These are phyloP conservation scores for Monosporascus sp. DNA, from an alignment of 2,329 filamentous ascomycete genomes.

Conservation along the genomic window DNA sequence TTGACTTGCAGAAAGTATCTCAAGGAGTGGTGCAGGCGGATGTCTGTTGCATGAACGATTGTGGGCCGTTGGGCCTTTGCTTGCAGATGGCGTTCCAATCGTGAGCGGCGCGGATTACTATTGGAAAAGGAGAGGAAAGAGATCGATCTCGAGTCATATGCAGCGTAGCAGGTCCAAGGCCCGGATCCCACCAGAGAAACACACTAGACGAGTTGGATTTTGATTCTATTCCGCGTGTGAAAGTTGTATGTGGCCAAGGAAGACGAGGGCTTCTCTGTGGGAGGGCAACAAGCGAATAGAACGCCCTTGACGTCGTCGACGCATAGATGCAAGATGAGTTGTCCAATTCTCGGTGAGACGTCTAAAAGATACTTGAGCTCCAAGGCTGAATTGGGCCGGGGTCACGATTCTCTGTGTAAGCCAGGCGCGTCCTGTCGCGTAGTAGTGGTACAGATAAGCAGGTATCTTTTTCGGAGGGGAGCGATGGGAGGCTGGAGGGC, in stretches of 20 bases:
- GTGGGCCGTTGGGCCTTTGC: constrained; percentile 3
- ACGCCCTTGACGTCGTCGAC: constrained; percentile 28
- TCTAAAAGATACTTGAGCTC: constrained; percentile 4
- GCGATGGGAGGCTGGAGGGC: too few species aligned
- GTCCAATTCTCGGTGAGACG: constrained; percentile 22
- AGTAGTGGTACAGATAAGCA: too few species aligned
- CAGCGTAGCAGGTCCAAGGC: neutral
- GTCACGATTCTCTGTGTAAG: neutral
- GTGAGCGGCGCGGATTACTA: neutral
- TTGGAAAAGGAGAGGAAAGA: neutral
- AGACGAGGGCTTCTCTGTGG: constrained; percentile 4
- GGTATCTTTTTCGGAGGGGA: too few species aligned
- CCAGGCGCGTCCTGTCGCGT: neutral
- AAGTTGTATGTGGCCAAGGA: neutral
- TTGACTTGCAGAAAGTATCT: neutral
- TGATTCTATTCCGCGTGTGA: neutral
- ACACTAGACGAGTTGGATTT: too few species aligned
- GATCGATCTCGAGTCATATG: neutral
- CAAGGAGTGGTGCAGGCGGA: constrained; percentile 7
- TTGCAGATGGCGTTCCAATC: constrained; percentile 3
- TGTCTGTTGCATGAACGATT: constrained; percentile 7
- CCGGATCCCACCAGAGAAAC: too few species aligned
- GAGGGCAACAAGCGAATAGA: constrained; percentile 21
- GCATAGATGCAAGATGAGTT: constrained; percentile 34
- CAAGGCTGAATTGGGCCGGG: neutral